Percentiles rank a stretch among this genome's conserved stretches.
Evolutionary conservation across 495 filamentous ascomycete species (phyloP).

Genomic region (Jackrogersella multiformis): DNA sequence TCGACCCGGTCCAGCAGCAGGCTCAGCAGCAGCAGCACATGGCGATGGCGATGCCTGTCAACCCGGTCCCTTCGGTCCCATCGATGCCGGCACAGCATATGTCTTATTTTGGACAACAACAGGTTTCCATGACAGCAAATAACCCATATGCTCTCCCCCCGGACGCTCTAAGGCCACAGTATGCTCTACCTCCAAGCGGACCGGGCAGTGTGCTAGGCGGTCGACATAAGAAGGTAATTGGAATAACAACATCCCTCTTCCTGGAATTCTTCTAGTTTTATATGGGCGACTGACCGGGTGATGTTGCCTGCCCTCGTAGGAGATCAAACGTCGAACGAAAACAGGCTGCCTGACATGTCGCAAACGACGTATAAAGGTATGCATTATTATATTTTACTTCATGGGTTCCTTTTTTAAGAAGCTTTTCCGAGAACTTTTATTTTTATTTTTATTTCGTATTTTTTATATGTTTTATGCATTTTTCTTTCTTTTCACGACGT

Average conservation of each 20-base stretch:
- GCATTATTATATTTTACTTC: slow-evolving; percentile 50
- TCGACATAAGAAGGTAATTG: slow-evolving; percentile 83
- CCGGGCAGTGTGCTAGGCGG: slow-evolving; percentile 75
- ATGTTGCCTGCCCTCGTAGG: slow-evolving; percentile 56
- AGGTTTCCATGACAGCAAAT: slow-evolving; percentile 50
- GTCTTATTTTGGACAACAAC: slow-evolving; percentile 51
- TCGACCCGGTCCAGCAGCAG: slow-evolving; percentile 59
- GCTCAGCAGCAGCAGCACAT: slow-evolving; percentile 56
- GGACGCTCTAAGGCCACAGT: slow-evolving; percentile 48
- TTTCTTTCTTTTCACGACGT: background rate
- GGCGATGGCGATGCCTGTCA: slow-evolving; percentile 46
- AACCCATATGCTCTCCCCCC: slow-evolving; percentile 58
- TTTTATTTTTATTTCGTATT: background rate
- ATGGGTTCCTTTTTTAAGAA: slow-evolving; percentile 10
- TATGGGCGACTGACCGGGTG: slow-evolving; percentile 36
- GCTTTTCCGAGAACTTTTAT: no score
- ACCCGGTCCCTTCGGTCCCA: slow-evolving; percentile 42
- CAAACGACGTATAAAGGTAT: slow-evolving; percentile 97
- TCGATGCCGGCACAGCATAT: slow-evolving; percentile 47
- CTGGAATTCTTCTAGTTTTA: slow-evolving; percentile 25
- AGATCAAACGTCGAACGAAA: slow-evolving; percentile 98
- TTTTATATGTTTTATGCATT: no score
- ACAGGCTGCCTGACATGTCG: slow-evolving; percentile 97
- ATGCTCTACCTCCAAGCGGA: slow-evolving; percentile 62
- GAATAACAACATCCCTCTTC: slow-evolving; percentile 20